Base-by-base conservation (phyloP, 441 rosid genomes). In the Corymbia calophylla region DNA sequence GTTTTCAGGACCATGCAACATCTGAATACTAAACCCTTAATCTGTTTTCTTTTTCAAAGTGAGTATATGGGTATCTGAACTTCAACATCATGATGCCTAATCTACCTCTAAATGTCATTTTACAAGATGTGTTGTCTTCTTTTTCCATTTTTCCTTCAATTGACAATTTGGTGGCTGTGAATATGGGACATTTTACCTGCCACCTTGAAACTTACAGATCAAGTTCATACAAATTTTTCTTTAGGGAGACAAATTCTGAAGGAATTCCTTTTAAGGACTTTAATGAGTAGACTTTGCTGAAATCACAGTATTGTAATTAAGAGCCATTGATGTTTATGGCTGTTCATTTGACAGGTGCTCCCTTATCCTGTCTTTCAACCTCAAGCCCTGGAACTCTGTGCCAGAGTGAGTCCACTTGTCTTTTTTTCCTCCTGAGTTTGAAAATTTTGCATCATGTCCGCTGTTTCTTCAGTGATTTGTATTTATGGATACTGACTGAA, bases 361-460 rank as follows among this genome's bases (percentile, higher is more conserved):
- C 95, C 97, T 89, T 93, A 90, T 91, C 88, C 87, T 73, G 94
- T 94, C 53, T 98, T 96, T 91, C 96, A 97, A 87, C 94, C 95
- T 80, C 97, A 94, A 88, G 99, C 99, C 68, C 89, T 98, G 94
- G 99, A 98, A 92, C 96, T 98, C 29, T 97, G 99, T 90, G 99
- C 99, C 82, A 96, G 99, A 91, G 99, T 97, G 92, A 95, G 99
- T 92, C 44, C 58, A 53, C 53, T n/a, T 54, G 84, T 44, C 12
- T 39, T 64, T 31, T 89, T 66, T 53, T 55, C 25, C 66, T 70
- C 55, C 87, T 53, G 35, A 47, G 58, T n/a, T 31, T 85, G 73
- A 49, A 60, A 56, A 23, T 66, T 10, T 51, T 81, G 81, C 84
- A 87, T 87, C 39, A 17, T 49, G 14, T 88, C 51, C 0, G 9